Evolutionary conservation across 441 rosid species (phyloP).

Genomic region (Gossypium davidsonii): DNA sequence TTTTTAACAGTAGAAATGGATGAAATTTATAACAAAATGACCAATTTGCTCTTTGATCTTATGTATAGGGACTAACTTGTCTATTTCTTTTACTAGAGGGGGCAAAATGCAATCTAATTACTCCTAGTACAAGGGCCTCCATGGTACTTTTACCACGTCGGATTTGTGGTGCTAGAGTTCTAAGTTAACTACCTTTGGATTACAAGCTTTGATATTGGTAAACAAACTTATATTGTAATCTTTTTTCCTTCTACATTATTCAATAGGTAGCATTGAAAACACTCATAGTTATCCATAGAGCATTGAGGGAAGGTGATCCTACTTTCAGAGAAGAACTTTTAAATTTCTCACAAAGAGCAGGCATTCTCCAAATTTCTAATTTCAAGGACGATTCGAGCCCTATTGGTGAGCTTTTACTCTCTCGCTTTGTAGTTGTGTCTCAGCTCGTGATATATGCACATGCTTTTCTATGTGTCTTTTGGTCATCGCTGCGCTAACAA

Average conservation of each 20-base stretch:
- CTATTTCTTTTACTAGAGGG: too few relatives aligned
- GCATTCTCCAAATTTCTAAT: conserved; percentile 81
- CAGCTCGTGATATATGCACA: background rate
- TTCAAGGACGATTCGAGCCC: conserved; percentile 98
- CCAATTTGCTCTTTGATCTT: too few relatives aligned
- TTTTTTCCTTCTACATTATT: background rate
- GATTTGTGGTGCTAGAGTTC: background rate
- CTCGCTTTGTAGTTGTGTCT: background rate
- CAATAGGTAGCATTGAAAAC: conserved; percentile 90
- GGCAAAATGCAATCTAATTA: too few relatives aligned
- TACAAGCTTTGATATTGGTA: background rate
- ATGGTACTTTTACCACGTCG: too few relatives aligned
- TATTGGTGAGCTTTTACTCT: conserved; percentile 42
- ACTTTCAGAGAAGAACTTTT: conserved; percentile 78
- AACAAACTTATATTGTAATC: background rate
- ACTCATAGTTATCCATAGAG: conserved; percentile 83
- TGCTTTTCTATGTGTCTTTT: background rate
- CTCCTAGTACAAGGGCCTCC: too few relatives aligned
- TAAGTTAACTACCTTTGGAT: background rate
- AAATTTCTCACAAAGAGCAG: conserved; percentile 72
- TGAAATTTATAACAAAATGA: too few relatives aligned
- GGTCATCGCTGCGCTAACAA: background rate
- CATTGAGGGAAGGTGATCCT: conserved; percentile 90
- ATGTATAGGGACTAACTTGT: too few relatives aligned
- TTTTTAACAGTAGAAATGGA: too few relatives aligned